Base-by-base conservation (phyloP, 306 rosid genomes). In the Rosa persica region DNA sequence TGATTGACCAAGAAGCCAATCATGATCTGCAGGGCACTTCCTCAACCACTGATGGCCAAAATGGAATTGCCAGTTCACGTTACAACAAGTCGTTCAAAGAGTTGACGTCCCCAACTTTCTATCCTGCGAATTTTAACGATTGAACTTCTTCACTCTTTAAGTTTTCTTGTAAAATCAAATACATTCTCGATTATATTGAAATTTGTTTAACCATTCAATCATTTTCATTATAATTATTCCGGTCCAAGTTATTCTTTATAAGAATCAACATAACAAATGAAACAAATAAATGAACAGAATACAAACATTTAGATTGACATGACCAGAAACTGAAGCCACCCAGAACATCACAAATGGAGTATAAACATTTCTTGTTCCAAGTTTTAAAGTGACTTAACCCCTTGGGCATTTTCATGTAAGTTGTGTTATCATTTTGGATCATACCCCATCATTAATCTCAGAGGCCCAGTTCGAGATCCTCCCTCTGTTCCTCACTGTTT, bases 1-100 rank as follows among this genome's bases (percentile, higher is more conserved):
- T 79, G 79, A 79, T 77, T 73, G 84, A 81, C 81, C 55, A 70
- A n/a, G 22, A 23, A 75, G 62, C 62, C 62, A 67, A 39, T 30
- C 36, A 55, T 39, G 52, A 39, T 39, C 67, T 8, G 23, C 52
- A 13, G 64, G 25, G 17, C 5, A 73, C 13, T 12, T 52, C 34
- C 22, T 73, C 67, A 13, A 55, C 64, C 64, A 57, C 16, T 10
- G 66, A 58, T 58, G 66, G 17, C 15, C 3, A 11, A 9, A 23
- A 22, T 22, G 65, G 5, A 58, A 58, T 10, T 22, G 65, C 16
- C 15, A 0, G 66, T 58, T 23, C 36, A 58, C 16, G 7, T 11
- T 58, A 58, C 36, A n/a, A 58, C 34, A 58, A 22, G 4, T 58
- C 16, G 2, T 58, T 58, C 13, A 55, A 55, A 58, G 66, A 58